These are phyloP conservation scores for Diaporthe amygdali DNA, from an alignment of 2,329 filamentous ascomycete species.

Conservation along the genomic window DNA sequence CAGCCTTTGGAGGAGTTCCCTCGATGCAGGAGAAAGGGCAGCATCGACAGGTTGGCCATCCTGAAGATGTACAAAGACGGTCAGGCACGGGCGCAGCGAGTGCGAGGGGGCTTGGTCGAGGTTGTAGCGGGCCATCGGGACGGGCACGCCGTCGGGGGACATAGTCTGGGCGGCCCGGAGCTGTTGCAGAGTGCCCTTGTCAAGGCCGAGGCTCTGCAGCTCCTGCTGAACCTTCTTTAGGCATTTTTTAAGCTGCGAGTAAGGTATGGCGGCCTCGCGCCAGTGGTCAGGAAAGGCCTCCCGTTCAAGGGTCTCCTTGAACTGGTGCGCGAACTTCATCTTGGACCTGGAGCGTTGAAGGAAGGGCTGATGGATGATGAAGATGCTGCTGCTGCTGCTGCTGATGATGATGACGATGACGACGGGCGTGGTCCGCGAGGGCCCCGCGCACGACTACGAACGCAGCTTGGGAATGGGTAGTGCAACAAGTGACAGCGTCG, in stretches of 20 bases:
- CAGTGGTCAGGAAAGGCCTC: constrained; percentile 78
- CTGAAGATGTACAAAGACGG: constrained; percentile 69
- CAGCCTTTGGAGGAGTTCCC: constrained; percentile 66
- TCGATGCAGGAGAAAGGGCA: constrained; percentile 68
- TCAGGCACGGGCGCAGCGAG: constrained; percentile 69
- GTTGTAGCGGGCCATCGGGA: constrained; percentile 52
- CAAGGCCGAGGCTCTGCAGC: constrained; percentile 73
- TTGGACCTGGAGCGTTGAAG: constrained; percentile 11
- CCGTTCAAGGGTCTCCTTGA: constrained; percentile 70
- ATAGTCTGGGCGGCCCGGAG: constrained; percentile 61
- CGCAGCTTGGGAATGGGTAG: background rate
- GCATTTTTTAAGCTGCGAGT: constrained; percentile 86
- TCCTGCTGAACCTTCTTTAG: constrained; percentile 81
- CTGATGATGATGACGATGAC: too few species aligned
- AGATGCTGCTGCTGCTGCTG: too few species aligned
- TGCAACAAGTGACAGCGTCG: background rate
- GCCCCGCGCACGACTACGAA: background rate
- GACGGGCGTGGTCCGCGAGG: too few species aligned
- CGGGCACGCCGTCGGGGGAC: constrained; percentile 42
- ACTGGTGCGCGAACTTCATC: constrained; percentile 90
- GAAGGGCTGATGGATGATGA: background rate
- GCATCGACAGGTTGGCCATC: constrained; percentile 74
- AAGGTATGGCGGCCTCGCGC: constrained; percentile 79
- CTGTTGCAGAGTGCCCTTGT: constrained; percentile 70
- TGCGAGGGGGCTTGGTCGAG: constrained; percentile 50